phyloP scores from a whole-genome alignment of 2,329 filamentous ascomycete species.

The Aspergillus latus region DNA sequence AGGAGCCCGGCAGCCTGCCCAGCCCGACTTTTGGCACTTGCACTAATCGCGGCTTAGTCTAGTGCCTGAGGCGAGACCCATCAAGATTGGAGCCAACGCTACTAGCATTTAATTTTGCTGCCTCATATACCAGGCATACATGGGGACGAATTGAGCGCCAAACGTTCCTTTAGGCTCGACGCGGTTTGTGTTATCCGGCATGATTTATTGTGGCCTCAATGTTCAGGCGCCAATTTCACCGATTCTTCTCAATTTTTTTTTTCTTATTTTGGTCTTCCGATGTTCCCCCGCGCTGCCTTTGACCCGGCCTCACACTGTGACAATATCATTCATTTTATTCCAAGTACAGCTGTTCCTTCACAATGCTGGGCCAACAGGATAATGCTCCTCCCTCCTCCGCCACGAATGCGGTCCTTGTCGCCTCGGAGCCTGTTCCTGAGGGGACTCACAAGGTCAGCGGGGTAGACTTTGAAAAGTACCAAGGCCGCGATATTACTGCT shows the following conservation, averaged over 20 bases:
- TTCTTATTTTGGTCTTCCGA: not conserved
- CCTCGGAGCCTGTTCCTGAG: slow-evolving; percentile 70
- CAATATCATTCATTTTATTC: not conserved
- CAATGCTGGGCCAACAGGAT: slow-evolving; percentile 16
- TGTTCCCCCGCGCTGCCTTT: not conserved
- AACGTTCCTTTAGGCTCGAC: not conserved
- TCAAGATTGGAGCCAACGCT: not conserved
- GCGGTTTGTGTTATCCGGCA: not conserved
- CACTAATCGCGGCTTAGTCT: slow-evolving; percentile 7
- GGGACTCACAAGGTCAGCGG: slow-evolving; percentile 81
- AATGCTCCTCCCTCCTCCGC: slow-evolving; percentile 56
- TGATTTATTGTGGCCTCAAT: not conserved
- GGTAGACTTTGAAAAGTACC: slow-evolving; percentile 82
- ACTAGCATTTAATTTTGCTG: not conserved
- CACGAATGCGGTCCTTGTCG: slow-evolving; percentile 79
- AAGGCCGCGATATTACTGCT: slow-evolving; percentile 72
- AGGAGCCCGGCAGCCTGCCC: slow-evolving; percentile 10
- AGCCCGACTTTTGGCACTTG: slow-evolving; percentile 6
- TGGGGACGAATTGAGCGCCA: not conserved
- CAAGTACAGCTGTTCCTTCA: not conserved
- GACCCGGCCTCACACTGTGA: not conserved
- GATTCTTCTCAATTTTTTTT: not conserved
- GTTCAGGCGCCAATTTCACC: slow-evolving; percentile 8
- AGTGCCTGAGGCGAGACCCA: slow-evolving; percentile 19
- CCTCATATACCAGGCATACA: not conserved